Evolutionary conservation across 495 filamentous ascomycete genomes (phyloP), one percentile per base, ranked within the genome.

Genomic region (Amorphotheca resinae): DNA sequence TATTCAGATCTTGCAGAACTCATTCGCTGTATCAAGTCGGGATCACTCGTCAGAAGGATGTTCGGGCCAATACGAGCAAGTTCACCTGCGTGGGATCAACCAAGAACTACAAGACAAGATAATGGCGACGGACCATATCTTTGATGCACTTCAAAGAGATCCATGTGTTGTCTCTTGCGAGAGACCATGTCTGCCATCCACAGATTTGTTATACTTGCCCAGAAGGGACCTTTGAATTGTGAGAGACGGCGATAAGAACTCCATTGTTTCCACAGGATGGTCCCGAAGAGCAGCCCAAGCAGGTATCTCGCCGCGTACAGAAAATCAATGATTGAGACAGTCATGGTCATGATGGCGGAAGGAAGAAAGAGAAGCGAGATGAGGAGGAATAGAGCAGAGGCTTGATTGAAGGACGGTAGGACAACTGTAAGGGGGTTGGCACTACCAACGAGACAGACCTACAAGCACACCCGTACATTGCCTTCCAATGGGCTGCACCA

Each of bases 11-110:
- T 49, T 9, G 57, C 52, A 9, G 59, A 58, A 4, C 52, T 52
- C 38, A 66, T 61, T 12, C 49, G 52, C 11, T 53, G 51, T 5
- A 55, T 28, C 2, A 57, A 48, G 1, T 63, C 60, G 3, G 61
- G 59, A 42, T 68, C 64, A 20, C 53, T 54, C 12, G 57, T 61
- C 28, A 70, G 23, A 34, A 70, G 46, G 30, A 55, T 48, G 22
- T 65, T 65, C 7, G 66, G 65, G 4, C 60, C 64, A 36, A 67
- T 60, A 7, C 66, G 53, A 2, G 60, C 64, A 2, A 68, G 48
- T 1, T 62, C 45, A 4, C 63, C 62, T 65, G 11, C 4, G 4
- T 32, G 28, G 28, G 4, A 5, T 32, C n/a, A n/a, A n/a, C n/a
- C n/a, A n/a, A n/a, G n/a, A n/a, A n/a, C n/a, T n/a, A n/a, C n/a